Evolutionary conservation across 306 rosid genomes (phyloP).

Genomic region (Cucurbita moschata): DNA sequence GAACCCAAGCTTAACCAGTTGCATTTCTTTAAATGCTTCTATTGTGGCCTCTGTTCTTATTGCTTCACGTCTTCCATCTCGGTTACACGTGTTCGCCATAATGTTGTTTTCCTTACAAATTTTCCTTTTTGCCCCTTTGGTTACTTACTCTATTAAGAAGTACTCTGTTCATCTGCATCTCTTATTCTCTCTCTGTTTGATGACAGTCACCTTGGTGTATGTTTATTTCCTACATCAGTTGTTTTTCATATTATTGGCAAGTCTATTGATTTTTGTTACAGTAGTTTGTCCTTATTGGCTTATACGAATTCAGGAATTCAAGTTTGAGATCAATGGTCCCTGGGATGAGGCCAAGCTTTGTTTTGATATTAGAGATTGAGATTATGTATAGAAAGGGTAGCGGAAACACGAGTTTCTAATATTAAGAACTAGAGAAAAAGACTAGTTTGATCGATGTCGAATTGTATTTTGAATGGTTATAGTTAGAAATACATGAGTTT

Average conservation of each 20-base stretch:
- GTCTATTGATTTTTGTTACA: constrained; percentile 60
- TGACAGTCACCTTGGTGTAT: constrained; percentile 38
- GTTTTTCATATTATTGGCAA: constrained; percentile 42
- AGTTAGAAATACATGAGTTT: background rate
- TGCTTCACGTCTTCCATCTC: constrained; percentile 78
- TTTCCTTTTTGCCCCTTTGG: constrained; percentile 84
- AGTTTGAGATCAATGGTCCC: constrained; percentile 88
- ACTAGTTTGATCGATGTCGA: background rate
- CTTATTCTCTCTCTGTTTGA: constrained; percentile 49
- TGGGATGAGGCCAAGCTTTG: constrained; percentile 99
- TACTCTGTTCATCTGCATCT: constrained; percentile 56
- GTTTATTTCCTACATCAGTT: constrained; percentile 44
- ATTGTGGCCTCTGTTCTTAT: constrained; percentile 78
- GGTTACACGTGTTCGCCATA: constrained; percentile 66
- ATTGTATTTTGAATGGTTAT: background rate
- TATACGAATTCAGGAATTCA: constrained; percentile 69
- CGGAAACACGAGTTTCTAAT: background rate
- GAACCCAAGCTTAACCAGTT: constrained; percentile 61
- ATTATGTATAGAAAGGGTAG: background rate
- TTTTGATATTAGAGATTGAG: constrained; percentile 70
- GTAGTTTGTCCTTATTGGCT: constrained; percentile 85
- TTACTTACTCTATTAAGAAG: constrained; percentile 60
- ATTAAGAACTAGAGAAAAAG: background rate
- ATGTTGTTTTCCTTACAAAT: constrained; percentile 78
- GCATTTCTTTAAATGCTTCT: constrained; percentile 81